Evolutionary conservation across 306 rosid species (phyloP).

Genomic region (Hippophae gyantsensis): DNA sequence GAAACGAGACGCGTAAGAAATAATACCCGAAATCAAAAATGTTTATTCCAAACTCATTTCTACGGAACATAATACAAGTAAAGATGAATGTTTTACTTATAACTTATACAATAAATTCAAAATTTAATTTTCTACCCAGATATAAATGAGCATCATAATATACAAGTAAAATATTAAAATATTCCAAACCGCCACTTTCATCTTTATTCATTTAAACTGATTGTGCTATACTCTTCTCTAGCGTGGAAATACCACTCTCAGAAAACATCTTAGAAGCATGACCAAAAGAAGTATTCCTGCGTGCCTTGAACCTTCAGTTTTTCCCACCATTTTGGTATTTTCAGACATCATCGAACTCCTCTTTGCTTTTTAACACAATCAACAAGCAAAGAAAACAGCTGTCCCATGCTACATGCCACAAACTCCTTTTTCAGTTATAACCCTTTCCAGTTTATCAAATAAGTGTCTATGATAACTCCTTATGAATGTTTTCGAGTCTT

Average conservation of each 20-base stretch:
- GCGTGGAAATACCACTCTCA: slow-evolving; percentile 9
- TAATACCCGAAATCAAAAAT: no score
- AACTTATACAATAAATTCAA: no score
- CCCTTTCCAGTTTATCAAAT: slow-evolving; percentile 48
- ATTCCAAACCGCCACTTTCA: slow-evolving; percentile 43
- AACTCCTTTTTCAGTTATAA: slow-evolving; percentile 33
- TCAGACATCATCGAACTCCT: slow-evolving; percentile 32
- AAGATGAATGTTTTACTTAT: no score
- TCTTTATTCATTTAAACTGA: slow-evolving; percentile 35
- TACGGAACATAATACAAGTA: no score
- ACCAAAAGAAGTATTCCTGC: slow-evolving; percentile 16
- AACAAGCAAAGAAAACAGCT: slow-evolving; percentile 46
- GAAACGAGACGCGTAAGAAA: no score
- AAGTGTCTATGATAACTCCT: slow-evolving; percentile 79
- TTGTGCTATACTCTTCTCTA: slow-evolving; percentile 25
- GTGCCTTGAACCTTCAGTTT: slow-evolving; percentile 20
- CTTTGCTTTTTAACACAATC: slow-evolving; percentile 44
- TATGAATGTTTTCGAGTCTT: slow-evolving; percentile 36
- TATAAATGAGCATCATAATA: no score
- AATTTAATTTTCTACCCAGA: no score
- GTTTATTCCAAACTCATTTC: no score
- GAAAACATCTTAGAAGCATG: slow-evolving; percentile 12
- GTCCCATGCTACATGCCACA: slow-evolving; percentile 60
- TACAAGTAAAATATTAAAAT: no score
- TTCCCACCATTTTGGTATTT: slow-evolving; percentile 27